Evolutionary conservation across 2,329 filamentous ascomycete species (phyloP).

Genomic region (Paraphaeosphaeria sporulosa): DNA sequence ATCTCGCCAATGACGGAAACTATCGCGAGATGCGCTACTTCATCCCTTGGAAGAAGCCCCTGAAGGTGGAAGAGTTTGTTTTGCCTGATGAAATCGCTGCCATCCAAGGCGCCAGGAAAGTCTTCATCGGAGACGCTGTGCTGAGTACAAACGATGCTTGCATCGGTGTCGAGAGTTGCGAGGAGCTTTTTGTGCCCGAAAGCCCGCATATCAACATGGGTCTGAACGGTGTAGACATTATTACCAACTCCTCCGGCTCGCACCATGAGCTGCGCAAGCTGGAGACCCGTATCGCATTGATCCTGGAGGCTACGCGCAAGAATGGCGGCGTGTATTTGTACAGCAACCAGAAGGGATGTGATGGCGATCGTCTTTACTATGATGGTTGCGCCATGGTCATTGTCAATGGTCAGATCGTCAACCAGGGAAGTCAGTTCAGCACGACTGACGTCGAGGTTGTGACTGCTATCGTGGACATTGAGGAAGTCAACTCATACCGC

Average conservation of each 20-base stretch:
- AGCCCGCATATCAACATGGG: slow-evolving; percentile 66
- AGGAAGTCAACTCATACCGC: slow-evolving; percentile 72
- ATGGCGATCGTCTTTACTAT: slow-evolving; percentile 44
- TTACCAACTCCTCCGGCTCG: slow-evolving; percentile 71
- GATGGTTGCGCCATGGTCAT: slow-evolving; percentile 65
- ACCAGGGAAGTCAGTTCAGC: slow-evolving; percentile 71
- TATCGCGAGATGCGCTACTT: slow-evolving; percentile 52
- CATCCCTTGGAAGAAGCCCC: slow-evolving; percentile 49
- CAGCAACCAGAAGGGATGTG: slow-evolving; percentile 65
- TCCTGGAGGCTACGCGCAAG: slow-evolving; percentile 70
- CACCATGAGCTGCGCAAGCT: slow-evolving; percentile 76
- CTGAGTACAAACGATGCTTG: slow-evolving; percentile 68
- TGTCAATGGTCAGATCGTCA: slow-evolving; percentile 68
- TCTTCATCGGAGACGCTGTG: slow-evolving; percentile 74
- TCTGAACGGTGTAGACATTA: slow-evolving; percentile 75
- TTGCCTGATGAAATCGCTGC: slow-evolving; percentile 64
- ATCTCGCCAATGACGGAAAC: slow-evolving; percentile 74
- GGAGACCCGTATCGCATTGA: slow-evolving; percentile 68
- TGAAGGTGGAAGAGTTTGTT: slow-evolving; percentile 71
- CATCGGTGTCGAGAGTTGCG: slow-evolving; percentile 71
- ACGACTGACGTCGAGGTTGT: slow-evolving; percentile 60
- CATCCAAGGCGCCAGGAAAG: slow-evolving; percentile 63
- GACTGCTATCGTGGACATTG: slow-evolving; percentile 65
- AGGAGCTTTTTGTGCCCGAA: slow-evolving; percentile 50
- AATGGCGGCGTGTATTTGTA: slow-evolving; percentile 68